Conservation (phyloP, 441 rosid genomes). For the Bocquillonia castaneifolia region DNA sequence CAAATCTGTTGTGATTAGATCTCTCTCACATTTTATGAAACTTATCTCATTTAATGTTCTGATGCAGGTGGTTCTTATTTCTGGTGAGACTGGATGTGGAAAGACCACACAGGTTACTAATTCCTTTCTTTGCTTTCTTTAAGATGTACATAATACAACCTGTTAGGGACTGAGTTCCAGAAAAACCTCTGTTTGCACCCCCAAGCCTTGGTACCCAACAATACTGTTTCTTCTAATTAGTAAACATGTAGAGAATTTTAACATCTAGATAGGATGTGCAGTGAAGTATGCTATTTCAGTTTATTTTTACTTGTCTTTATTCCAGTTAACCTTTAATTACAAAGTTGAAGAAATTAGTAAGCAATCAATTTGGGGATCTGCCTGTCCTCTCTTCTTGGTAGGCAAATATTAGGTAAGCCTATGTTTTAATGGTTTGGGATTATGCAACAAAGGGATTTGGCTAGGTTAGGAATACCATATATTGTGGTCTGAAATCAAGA, state of each 20-base stretch:
- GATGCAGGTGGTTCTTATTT: constrained; percentile 75
- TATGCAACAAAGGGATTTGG: background rate
- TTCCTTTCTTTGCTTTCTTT: constrained; percentile 28
- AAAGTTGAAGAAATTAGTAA: background rate
- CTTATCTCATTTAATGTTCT: constrained; percentile 17
- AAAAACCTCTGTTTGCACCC: background rate
- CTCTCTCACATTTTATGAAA: background rate
- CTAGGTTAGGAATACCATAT: background rate
- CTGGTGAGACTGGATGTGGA: constrained; percentile 98
- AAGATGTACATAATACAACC: constrained; percentile 1
- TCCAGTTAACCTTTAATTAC: background rate
- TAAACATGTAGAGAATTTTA: background rate
- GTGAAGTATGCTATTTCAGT: background rate
- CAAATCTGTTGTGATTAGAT: constrained; percentile 4
- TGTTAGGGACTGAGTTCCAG: background rate
- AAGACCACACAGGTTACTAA: constrained; percentile 91
- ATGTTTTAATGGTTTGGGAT: background rate
- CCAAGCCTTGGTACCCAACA: background rate
- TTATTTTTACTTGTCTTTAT: background rate
- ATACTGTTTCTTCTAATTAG: background rate
- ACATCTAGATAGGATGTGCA: background rate
- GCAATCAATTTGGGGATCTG: background rate
- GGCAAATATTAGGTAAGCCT: background rate
- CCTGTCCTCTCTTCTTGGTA: background rate
- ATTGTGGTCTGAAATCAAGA: background rate